A percentile compares a stretch with the other conserved stretches of the same genome.
These are phyloP conservation scores for Dryadomyces quercivorus DNA, from an alignment of 2,329 filamentous ascomycete genomes.

Conservation along the genomic window DNA sequence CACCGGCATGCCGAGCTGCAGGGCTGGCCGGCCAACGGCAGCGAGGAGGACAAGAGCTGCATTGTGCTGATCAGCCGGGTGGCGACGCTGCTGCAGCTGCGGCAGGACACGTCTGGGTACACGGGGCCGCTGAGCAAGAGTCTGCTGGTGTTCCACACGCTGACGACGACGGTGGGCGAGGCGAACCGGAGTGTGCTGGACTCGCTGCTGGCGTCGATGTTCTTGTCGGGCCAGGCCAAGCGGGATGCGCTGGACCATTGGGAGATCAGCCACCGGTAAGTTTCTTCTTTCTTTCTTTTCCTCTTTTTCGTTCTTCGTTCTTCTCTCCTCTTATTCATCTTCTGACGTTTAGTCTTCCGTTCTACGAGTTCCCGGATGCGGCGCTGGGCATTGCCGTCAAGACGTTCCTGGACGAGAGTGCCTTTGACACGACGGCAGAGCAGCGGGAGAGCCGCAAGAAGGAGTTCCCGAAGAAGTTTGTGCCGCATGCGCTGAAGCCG, in stretches of 20 bases:
- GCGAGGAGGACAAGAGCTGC: constrained; percentile 63
- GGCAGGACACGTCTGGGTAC: constrained; percentile 78
- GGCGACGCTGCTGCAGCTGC: constrained; percentile 69
- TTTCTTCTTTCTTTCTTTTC: neutral
- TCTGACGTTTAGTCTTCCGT: constrained; percentile 13
- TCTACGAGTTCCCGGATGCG: constrained; percentile 48
- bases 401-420: constrained; percentile 51
- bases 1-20: constrained; percentile 42
- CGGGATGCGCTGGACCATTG: constrained; percentile 55
- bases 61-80: constrained; percentile 77
- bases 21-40: constrained; percentile 41
- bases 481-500: constrained; percentile 47
- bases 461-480: constrained; percentile 39
- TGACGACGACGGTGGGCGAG: constrained; percentile 68
- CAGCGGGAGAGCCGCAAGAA: constrained; percentile 26
- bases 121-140: constrained; percentile 89
- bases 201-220: constrained; percentile 65
- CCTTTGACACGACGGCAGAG: constrained; percentile 43
- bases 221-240: constrained; percentile 68
- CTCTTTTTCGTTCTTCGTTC: neutral
- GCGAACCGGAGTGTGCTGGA: constrained; percentile 75
- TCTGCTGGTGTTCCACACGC: constrained; percentile 72
- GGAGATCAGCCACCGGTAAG: constrained; percentile 58
- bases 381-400: constrained; percentile 69
- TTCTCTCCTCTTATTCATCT: constrained; percentile 9